These are phyloP conservation scores for Daldinia caldariorum DNA, from an alignment of 495 filamentous ascomycete species.

Conservation along the genomic window DNA sequence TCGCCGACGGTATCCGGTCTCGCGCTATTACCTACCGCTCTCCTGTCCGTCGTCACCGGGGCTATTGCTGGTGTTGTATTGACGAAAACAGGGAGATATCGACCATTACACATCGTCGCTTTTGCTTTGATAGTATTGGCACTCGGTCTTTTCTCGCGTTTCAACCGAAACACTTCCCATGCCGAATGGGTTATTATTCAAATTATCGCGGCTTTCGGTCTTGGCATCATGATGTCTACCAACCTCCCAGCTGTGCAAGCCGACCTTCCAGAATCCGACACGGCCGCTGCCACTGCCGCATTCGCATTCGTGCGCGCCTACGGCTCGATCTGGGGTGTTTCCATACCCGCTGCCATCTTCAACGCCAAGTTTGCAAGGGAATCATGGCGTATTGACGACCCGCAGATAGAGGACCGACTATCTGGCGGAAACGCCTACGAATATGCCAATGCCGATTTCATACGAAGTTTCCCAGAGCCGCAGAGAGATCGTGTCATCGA, in stretches of 20 bases:
- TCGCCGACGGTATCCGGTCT: not conserved
- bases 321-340: constrained; percentile 27
- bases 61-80: not conserved
- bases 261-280: constrained; percentile 54
- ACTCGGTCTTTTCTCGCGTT: not conserved
- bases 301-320: constrained; percentile 60
- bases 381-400: not conserved
- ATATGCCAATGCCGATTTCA: constrained; percentile 15
- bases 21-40: not conserved
- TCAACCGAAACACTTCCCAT: not conserved
- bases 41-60: not conserved
- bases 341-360: not conserved
- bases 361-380: not conserved
- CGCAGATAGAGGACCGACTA: not conserved
- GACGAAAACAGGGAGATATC: not conserved
- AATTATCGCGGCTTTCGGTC: constrained; percentile 47
- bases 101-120: not conserved
- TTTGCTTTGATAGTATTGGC: not conserved
- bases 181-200: constrained; percentile 37
- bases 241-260: constrained; percentile 48
- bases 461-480: constrained; percentile 8
- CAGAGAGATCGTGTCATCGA: constrained; percentile 14
- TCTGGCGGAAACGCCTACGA: constrained; percentile 21
- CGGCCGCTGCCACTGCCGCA: constrained; percentile 53
- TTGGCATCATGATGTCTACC: constrained; percentile 49